Conservation (phyloP, 2,329 filamentous ascomycete genomes). For the Pyrenophora teres region DNA sequence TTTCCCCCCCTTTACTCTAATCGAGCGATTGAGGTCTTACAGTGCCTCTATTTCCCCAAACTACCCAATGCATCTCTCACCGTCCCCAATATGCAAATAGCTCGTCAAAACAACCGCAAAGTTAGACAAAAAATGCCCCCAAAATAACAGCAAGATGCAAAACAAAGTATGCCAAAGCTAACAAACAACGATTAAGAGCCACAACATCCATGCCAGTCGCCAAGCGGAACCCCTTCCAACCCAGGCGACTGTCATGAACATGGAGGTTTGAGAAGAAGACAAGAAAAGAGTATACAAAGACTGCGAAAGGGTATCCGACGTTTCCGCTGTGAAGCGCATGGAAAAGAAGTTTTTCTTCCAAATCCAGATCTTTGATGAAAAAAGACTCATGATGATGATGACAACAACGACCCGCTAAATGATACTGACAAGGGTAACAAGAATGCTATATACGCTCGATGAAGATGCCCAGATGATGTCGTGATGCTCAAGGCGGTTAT, state of each 20-base stretch:
- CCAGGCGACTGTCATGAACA: not conserved
- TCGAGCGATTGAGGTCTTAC: not conserved
- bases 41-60: not conserved
- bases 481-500: conserved; percentile 6
- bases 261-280: not conserved
- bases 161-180: not conserved
- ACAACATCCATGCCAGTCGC: not conserved
- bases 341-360: conserved; percentile 9
- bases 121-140: too few relatives aligned
- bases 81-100: not conserved
- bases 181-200: not conserved
- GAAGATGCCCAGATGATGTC: conserved; percentile 15
- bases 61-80: not conserved
- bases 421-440: not conserved
- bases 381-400: not conserved
- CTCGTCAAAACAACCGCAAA: too few relatives aligned
- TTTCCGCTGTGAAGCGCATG: conserved; percentile 41
- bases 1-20: not conserved
- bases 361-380: conserved; percentile 10
- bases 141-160: too few relatives aligned
- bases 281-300: conserved; percentile 7
- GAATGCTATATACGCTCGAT: conserved; percentile 28
- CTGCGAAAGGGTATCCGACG: conserved; percentile 42
- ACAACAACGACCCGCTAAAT: not conserved
- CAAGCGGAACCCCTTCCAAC: not conserved